These are phyloP conservation scores for Crithidia brevicula DNA, from an alignment of 208 protist species.

Conservation along the genomic window DNA sequence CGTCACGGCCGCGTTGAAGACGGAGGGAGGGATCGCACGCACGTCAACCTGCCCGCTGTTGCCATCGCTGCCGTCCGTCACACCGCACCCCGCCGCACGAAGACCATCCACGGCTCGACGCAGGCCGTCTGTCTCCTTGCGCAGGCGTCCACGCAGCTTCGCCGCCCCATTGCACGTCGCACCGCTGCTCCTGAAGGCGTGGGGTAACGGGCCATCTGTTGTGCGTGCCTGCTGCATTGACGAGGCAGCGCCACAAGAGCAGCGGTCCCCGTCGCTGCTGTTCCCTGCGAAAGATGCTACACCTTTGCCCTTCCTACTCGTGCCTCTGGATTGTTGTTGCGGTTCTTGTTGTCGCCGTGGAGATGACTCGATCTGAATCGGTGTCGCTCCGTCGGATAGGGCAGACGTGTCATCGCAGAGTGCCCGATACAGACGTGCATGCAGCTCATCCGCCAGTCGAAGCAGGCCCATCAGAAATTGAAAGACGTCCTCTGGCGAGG, in stretches of 20 bases:
- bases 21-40: background rate
- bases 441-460: slow-evolving; percentile 18
- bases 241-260: no score
- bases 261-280: no score
- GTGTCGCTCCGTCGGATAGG: no score
- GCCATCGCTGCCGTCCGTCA: no score
- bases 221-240: no score
- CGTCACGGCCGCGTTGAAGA: slow-evolving; percentile 23
- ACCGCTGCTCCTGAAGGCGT: background rate
- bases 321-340: no score
- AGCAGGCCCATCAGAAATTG: slow-evolving; percentile 6
- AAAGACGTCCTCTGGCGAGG: slow-evolving; percentile 11
- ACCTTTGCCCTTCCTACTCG: no score
- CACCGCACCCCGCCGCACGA: slow-evolving; percentile 13
- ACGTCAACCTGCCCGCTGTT: background rate
- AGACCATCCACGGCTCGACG: slow-evolving; percentile 17
- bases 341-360: no score
- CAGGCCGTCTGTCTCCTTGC: slow-evolving; percentile 26
- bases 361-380: no score
- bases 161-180: slow-evolving; percentile 16
- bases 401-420: background rate
- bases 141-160: slow-evolving; percentile 33
- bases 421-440: background rate
- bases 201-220: no score
- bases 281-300: no score